Evolutionary conservation across 805 yeast species (phyloP), one percentile per base, ranked within the genome.

Genomic region (Lipomyces mesembrius): DNA sequence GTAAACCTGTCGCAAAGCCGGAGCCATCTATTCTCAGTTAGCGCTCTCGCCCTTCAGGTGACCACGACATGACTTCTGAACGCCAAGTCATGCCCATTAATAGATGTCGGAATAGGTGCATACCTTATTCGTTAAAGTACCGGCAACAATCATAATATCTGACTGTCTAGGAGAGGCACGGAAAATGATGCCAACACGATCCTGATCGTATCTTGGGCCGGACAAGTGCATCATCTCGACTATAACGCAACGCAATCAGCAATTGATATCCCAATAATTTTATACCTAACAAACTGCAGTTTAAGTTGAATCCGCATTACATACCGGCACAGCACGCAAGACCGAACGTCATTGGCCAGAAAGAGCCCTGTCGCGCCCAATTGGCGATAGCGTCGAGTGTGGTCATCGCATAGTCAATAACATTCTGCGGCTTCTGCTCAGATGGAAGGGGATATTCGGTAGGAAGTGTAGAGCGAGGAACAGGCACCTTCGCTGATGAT

Each of bases 191-290:
- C 97, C 97, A 77, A 91, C 83, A 78, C 97, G 87, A 82, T 91
- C 97, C 81, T 91, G 96, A 80, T 91, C 97, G 79, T 91, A 91
- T 76, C 97, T 84, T 68, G 97, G 96, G 66, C 96, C 87, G 32
- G 96, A 91, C 51, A 89, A 90, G 77, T 91, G 97, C 97, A 91
- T 91, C 97, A 91, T 91, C 80, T 91, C 97, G 54, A 91, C 96
- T 67, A 57, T 35, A 32, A 12, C 7, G 22, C 32, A 25, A 14
- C 14, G n/a, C 5, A 22, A 52, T 52, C 56, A 29, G 49, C 11
- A 43, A 17, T 7, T 43, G 22, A 17, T 39, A 14, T n/a, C 49
- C 49, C 43, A 37, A 35, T 12, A 12, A 37, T 12, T 9, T 12
- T 37, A 12, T 2, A 9, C 3, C 17, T 14, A 3, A 43, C 49